Conservation (phyloP, 1,284 basidiomycete species). For the Athelia psychrophila region DNA sequence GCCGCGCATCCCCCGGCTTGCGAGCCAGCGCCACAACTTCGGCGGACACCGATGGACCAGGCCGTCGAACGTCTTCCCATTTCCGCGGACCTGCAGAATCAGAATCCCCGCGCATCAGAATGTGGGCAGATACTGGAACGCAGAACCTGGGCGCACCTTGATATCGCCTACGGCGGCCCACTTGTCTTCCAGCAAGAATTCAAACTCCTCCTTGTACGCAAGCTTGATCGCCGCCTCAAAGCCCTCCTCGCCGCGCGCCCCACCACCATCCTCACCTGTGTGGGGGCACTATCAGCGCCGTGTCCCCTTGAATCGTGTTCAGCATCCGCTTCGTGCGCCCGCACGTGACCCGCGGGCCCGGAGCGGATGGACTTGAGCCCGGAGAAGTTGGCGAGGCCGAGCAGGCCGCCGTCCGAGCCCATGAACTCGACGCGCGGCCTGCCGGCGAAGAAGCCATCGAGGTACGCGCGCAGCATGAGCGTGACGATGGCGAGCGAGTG, state of each 20-base stretch:
- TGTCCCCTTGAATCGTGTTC: conserved; percentile 94
- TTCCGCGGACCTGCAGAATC: conserved; percentile 58
- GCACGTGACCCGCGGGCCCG: conserved; percentile 58
- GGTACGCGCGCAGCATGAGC: conserved; percentile 81
- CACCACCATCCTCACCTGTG: conserved; percentile 22
- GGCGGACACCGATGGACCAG: conserved; percentile 80
- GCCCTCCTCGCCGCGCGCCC: conserved; percentile 62
- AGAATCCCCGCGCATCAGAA: too few species aligned
- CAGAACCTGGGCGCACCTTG: conserved; percentile 53
- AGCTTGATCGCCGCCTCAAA: conserved; percentile 79
- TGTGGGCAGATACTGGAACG: neutral
- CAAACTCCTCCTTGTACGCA: conserved; percentile 84
- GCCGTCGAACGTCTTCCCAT: conserved; percentile 87
- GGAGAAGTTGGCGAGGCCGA: conserved; percentile 84
- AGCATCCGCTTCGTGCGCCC: conserved; percentile 64
- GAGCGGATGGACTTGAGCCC: conserved; percentile 88
- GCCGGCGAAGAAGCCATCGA: conserved; percentile 91
- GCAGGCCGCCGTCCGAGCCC: conserved; percentile 86
- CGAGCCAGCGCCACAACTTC: conserved; percentile 57
- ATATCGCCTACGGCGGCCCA: conserved; percentile 88
- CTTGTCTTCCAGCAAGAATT: conserved; percentile 84
- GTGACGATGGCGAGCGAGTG: conserved; percentile 88
- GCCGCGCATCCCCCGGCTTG: conserved; percentile 37
- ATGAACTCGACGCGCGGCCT: conserved; percentile 76
- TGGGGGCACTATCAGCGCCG: conserved; percentile 81